Evolutionary conservation across 768 basidiomycete genomes (phyloP), one percentile per base, ranked within the genome.

Genomic region (Tubosaeta sp.): DNA sequence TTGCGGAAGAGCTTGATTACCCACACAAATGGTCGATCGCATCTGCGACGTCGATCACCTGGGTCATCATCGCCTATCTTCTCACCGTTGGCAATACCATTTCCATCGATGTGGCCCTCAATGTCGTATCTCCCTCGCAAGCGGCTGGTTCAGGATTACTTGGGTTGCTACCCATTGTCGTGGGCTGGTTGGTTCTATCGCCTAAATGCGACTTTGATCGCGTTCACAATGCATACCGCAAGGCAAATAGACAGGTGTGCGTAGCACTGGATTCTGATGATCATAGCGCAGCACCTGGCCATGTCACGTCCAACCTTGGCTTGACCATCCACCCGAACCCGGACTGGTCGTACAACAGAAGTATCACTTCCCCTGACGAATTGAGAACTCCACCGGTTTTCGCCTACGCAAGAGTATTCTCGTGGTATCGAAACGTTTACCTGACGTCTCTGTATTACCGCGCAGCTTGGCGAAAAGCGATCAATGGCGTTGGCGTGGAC

Each of bases 11-110:
- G 53, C 63, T 79, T n/a, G 62, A 76, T 38, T 71, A 71, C 43
- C 65, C 65, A 1, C 66, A 72, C 31, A 71, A 67, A 8, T 77
- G 74, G 75, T 66, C 71, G 0, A 64, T 75, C 22, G 59, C 76
- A 6, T 68, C 74, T 13, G 70, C 62, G 2, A 65, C 68, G 7
- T 72, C 70, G 1, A 74, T 78, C 17, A 56, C 60, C 1, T 79
- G 76, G 75, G 76, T 78, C 5, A 50, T 74, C 35, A 59, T 78
- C 9, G 76, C 76, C 0, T 77, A 76, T 49, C 25, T 64, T 14
- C 49, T 63, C 13, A 55, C 53, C 0, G 62, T 55, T 22, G 22
- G 43, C 7, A 38, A 58, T 32, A 62, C 58, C 9, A 48, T 59
- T 42, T 53, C 54, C 37, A 60, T n/a, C 7, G 5, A 43, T 26